Percentiles rank a stretch among this genome's conserved stretches.
Evolutionary conservation across 805 yeast species (phyloP).

Genomic region (Debaryomyces prosopidis): DNA sequence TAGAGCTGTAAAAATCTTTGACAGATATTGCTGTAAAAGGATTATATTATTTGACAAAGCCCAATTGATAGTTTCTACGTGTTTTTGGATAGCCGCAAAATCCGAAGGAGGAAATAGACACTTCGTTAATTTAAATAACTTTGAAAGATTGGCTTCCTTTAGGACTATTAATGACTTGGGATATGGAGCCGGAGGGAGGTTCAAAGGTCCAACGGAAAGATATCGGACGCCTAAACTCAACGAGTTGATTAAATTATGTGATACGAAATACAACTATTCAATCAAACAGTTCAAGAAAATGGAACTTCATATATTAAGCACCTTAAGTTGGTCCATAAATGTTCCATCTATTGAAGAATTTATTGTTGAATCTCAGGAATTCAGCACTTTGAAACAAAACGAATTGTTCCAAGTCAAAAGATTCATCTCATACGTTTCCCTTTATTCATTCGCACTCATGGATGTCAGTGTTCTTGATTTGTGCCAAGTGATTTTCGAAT

Average conservation of each 20-base stretch:
- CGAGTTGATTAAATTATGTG: slow-evolving; percentile 73
- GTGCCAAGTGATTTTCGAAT: slow-evolving; percentile 30
- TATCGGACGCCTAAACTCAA: slow-evolving; percentile 71
- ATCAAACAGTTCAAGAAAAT: slow-evolving; percentile 58
- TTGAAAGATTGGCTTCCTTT: slow-evolving; percentile 20
- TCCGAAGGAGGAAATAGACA: slow-evolving; percentile 75
- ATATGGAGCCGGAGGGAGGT: slow-evolving; percentile 56
- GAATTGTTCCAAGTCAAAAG: slow-evolving; percentile 50
- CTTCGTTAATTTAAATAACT: slow-evolving; percentile 47
- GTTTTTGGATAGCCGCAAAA: slow-evolving; percentile 91
- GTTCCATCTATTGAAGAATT: slow-evolving; percentile 55
- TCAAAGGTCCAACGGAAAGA: slow-evolving; percentile 70
- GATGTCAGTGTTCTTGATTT: slow-evolving; percentile 30
- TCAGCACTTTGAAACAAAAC: slow-evolving; percentile 19
- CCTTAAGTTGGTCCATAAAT: slow-evolving; percentile 63
- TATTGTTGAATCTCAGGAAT: slow-evolving; percentile 34
- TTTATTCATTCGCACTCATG: slow-evolving; percentile 48
- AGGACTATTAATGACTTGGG: slow-evolving; percentile 40
- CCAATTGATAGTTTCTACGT: slow-evolving; percentile 87
- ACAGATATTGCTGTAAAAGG: slow-evolving; percentile 87
- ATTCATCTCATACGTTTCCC: slow-evolving; percentile 48
- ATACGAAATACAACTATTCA: slow-evolving; percentile 55
- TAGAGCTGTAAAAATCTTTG: slow-evolving; percentile 75
- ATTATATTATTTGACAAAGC: slow-evolving; percentile 83
- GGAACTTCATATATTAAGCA: slow-evolving; percentile 47